phyloP scores from a whole-genome alignment of 441 rosid genomes.

The Dalechampia spathulata region DNA sequence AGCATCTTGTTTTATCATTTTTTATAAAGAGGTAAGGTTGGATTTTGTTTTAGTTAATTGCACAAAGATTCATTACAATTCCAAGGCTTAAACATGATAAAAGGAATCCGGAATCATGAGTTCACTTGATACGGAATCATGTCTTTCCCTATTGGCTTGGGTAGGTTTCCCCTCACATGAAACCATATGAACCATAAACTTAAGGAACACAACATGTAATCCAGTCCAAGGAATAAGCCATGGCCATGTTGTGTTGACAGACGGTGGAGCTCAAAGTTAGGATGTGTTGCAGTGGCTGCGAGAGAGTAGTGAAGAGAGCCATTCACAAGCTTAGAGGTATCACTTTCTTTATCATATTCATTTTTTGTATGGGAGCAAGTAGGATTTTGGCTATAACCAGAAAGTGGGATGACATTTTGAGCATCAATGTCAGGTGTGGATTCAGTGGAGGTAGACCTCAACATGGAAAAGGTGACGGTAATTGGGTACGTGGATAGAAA shows the following conservation, averaged over 20 bases:
- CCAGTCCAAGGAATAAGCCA: slow-evolving; percentile 10
- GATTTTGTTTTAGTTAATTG: too few species aligned
- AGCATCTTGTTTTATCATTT: too few species aligned
- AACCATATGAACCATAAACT: slow-evolving; percentile 15
- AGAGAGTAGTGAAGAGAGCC: slow-evolving; percentile 80
- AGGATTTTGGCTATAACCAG: too few species aligned
- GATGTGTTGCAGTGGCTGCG: slow-evolving; percentile 97
- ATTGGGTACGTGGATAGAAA: slow-evolving; percentile 85
- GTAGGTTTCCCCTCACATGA: too few species aligned
- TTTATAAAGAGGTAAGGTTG: too few species aligned
- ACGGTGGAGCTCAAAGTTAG: slow-evolving; percentile 91
- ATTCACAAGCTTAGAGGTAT: slow-evolving; percentile 82
- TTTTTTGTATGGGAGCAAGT: too few species aligned
- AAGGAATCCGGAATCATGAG: too few species aligned
- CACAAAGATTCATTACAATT: too few species aligned
- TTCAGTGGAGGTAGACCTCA: slow-evolving; percentile 74
- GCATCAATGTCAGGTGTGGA: slow-evolving; percentile 88
- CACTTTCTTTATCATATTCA: not conserved
- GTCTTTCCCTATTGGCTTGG: too few species aligned
- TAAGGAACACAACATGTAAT: slow-evolving; percentile 4
- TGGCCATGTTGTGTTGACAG: too few species aligned
- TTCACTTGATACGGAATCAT: not conserved
- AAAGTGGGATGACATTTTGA: too few species aligned
- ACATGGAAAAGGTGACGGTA: slow-evolving; percentile 75
- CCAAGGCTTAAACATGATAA: too few species aligned